Percentiles rank a stretch among this genome's conserved stretches.
Conservation (phyloP, 148 eudicot genomes). For the Rhododendron kiyosumense region DNA sequence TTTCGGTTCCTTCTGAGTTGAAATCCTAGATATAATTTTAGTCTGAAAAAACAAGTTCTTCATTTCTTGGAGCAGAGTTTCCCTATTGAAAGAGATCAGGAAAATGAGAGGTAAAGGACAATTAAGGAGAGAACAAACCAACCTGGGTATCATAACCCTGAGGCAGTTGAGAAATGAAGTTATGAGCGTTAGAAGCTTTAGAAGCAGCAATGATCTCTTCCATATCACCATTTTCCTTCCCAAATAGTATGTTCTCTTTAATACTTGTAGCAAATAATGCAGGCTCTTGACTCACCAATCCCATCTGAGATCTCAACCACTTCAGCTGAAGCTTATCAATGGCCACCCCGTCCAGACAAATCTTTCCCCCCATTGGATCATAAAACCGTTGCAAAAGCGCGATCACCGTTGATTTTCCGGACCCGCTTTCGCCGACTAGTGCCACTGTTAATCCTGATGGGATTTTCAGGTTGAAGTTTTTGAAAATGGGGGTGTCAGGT, state of each 20-base stretch:
- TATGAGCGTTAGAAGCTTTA: slow-evolving; percentile 84
- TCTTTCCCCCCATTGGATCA: slow-evolving; percentile 72
- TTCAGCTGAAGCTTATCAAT: slow-evolving; percentile 67
- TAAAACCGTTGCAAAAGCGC: slow-evolving; percentile 75
- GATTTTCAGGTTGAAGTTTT: slow-evolving; percentile 49
- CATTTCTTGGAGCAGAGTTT: neutral
- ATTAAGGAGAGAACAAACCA: slow-evolving; percentile 13
- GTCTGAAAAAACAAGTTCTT: no score
- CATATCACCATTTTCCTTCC: slow-evolving; percentile 71
- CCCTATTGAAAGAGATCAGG: neutral
- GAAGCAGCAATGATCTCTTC: slow-evolving; percentile 77
- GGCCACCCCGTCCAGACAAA: slow-evolving; percentile 61
- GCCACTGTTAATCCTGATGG: slow-evolving; percentile 71
- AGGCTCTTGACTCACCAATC: slow-evolving; percentile 94
- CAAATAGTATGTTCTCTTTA: slow-evolving; percentile 83
- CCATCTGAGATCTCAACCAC: slow-evolving; percentile 91
- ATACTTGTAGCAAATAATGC: slow-evolving; percentile 77
- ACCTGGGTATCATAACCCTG: slow-evolving; percentile 84
- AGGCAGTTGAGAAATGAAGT: slow-evolving; percentile 81
- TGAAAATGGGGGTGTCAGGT: slow-evolving; percentile 56
- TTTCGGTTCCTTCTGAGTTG: no score
- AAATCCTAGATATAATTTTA: no score
- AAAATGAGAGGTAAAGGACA: neutral
- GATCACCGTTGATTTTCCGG: slow-evolving; percentile 73
- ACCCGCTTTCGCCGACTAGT: slow-evolving; percentile 83